phyloP scores from a whole-genome alignment of 495 filamentous ascomycete species.

The Penicillium daleae region DNA sequence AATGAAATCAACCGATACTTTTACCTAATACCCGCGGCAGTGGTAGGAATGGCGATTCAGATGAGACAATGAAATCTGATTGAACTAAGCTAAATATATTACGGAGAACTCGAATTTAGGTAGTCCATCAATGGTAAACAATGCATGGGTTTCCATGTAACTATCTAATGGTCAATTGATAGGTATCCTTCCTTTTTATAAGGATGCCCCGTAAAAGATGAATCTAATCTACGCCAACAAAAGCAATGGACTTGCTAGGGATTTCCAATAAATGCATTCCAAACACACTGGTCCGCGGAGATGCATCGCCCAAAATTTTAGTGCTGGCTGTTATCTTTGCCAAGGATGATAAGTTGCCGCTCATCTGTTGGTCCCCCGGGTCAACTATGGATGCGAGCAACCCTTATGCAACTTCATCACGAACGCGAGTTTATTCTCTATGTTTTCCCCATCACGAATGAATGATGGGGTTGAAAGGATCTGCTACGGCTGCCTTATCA shows the following conservation, averaged over 20 bases:
- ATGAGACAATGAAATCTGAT: not conserved
- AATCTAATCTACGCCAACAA: not conserved
- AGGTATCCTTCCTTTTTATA: not conserved
- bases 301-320: not conserved
- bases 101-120: not conserved
- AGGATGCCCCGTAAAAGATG: not conserved
- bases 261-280: not conserved
- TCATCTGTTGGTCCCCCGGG: slow-evolving; percentile 5
- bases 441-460: not conserved
- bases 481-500: not conserved
- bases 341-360: slow-evolving; percentile 15
- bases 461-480: not conserved
- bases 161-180: not conserved
- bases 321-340: slow-evolving; percentile 24
- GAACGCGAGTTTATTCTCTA: slow-evolving; percentile 10
- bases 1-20: too few species aligned
- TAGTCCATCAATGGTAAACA: not conserved
- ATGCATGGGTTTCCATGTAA: not conserved
- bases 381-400: not conserved
- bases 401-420: not conserved
- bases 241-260: not conserved
- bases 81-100: not conserved
- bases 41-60: not conserved
- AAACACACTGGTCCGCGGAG: slow-evolving; percentile 4
- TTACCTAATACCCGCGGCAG: too few species aligned